Conservation (phyloP, 352 stramenopile genomes). For the Phytophthora sp. region DNA sequence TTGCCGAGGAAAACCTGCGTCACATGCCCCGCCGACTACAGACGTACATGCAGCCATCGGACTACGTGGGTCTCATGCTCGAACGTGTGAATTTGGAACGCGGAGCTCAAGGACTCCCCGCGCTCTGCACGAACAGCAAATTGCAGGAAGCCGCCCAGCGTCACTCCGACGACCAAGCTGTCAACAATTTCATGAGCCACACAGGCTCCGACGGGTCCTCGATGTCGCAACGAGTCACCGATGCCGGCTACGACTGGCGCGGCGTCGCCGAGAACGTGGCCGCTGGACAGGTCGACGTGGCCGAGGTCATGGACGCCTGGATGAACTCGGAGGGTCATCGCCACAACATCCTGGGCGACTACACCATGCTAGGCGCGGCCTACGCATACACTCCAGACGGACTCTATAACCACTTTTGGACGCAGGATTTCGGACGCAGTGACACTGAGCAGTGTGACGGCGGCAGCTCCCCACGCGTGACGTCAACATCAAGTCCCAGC, state of each 20-base stretch:
- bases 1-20: background rate
- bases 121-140: constrained; percentile 50
- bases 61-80: constrained; percentile 43
- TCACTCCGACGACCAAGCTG: constrained; percentile 51
- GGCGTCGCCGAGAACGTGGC: constrained; percentile 53
- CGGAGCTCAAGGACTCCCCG: constrained; percentile 32
- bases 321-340: constrained; percentile 50
- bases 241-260: constrained; percentile 54
- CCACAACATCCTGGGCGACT: constrained; percentile 47
- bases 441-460: constrained; percentile 41
- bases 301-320: constrained; percentile 45
- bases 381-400: constrained; percentile 38
- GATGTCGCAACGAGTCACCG: constrained; percentile 43
- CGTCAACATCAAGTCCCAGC: background rate
- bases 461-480: background rate
- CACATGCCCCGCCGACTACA: constrained; percentile 27
- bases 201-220: constrained; percentile 45
- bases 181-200: constrained; percentile 59
- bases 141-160: constrained; percentile 25
- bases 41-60: constrained; percentile 25
- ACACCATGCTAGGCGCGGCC: constrained; percentile 50
- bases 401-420: constrained; percentile 59
- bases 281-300: constrained; percentile 41
- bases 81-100: constrained; percentile 58
- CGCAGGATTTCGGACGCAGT: constrained; percentile 58